These are phyloP conservation scores for Phytopythium montanum DNA, from an alignment of 352 stramenopile species.

Conservation along the genomic window DNA sequence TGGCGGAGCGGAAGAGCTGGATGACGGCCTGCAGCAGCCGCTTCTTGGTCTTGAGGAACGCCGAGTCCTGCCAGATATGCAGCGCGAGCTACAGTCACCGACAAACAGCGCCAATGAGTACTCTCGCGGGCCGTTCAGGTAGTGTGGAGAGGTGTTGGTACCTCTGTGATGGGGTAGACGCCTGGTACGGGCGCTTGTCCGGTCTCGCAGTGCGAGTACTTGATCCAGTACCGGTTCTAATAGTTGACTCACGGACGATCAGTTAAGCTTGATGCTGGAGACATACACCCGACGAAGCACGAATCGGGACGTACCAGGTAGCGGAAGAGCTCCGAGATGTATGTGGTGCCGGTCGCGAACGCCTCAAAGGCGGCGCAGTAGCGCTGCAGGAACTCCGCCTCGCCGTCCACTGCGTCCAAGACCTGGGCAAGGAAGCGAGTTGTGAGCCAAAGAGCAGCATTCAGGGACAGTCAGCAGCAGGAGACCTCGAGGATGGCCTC, in stretches of 20 bases:
- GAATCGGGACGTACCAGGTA: conserved; percentile 34
- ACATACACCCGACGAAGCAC: neutral
- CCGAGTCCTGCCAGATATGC: conserved; percentile 84
- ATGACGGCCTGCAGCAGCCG: conserved; percentile 61
- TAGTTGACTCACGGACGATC: too few species aligned
- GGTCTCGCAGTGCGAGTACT: conserved; percentile 82
- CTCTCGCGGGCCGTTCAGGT: neutral
- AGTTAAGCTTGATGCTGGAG: neutral
- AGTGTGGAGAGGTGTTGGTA: conserved; percentile 9
- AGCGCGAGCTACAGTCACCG: conserved; percentile 50
- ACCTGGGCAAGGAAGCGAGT: conserved; percentile 15
- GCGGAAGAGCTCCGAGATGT: conserved; percentile 81
- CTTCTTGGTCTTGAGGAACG: conserved; percentile 67
- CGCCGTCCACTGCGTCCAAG: conserved; percentile 49
- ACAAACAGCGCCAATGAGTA: neutral
- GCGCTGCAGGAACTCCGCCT: conserved; percentile 59
- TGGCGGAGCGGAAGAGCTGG: conserved; percentile 57
- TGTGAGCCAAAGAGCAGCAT: neutral
- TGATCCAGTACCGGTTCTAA: conserved; percentile 87
- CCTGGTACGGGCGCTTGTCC: conserved; percentile 78
- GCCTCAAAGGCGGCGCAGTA: conserved; percentile 72
- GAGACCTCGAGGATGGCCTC: conserved; percentile 51
- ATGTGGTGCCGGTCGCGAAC: conserved; percentile 69
- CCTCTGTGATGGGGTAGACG: conserved; percentile 80
- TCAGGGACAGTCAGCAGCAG: neutral